Conservation (phyloP, 176 grass and related monocot species). For the Paspalum notatum region DNA sequence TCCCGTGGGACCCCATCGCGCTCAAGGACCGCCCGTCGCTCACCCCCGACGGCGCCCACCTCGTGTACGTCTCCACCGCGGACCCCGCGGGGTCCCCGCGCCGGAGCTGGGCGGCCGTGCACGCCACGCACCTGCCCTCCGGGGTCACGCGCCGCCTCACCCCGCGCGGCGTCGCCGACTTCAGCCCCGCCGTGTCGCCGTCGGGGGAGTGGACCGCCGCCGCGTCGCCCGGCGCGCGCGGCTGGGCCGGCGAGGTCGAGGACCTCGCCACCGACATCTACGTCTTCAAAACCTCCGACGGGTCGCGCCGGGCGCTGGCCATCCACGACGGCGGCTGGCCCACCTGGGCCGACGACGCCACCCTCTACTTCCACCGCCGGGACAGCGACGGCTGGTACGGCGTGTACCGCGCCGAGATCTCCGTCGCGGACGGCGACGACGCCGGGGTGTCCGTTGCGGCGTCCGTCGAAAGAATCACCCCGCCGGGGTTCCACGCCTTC, state of each 20-base stretch:
- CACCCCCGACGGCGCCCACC: conserved; percentile 47
- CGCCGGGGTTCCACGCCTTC: conserved; percentile 85
- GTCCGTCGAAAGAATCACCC: conserved; percentile 61
- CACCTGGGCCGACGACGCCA: conserved; percentile 74
- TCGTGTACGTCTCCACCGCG: conserved; percentile 80
- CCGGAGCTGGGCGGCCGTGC: conserved; percentile 76
- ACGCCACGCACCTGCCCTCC: conserved; percentile 57
- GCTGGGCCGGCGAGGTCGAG: conserved; percentile 74
- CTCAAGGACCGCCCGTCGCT: conserved; percentile 81
- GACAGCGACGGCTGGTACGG: conserved; percentile 76
- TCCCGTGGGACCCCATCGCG: conserved; percentile 50
- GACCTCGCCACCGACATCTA: conserved; percentile 77
- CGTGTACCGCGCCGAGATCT: conserved; percentile 65
- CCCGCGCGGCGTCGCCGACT: conserved; percentile 54
- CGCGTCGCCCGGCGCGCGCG: conserved; percentile 44
- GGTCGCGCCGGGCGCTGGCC: conserved; percentile 53
- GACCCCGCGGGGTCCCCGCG: conserved; percentile 41
- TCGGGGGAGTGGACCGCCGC: conserved; percentile 80
- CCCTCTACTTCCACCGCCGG: conserved; percentile 86
- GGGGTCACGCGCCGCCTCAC: conserved; percentile 52
- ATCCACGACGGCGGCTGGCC: conserved; percentile 73
- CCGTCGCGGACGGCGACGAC: neutral
- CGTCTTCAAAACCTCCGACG: conserved; percentile 66
- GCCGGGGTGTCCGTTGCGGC: neutral
- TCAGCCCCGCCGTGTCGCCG: conserved; percentile 82